These are phyloP conservation scores for Bruguiera parviflora DNA, from an alignment of 345 rosid genomes.

Conservation along the genomic window DNA sequence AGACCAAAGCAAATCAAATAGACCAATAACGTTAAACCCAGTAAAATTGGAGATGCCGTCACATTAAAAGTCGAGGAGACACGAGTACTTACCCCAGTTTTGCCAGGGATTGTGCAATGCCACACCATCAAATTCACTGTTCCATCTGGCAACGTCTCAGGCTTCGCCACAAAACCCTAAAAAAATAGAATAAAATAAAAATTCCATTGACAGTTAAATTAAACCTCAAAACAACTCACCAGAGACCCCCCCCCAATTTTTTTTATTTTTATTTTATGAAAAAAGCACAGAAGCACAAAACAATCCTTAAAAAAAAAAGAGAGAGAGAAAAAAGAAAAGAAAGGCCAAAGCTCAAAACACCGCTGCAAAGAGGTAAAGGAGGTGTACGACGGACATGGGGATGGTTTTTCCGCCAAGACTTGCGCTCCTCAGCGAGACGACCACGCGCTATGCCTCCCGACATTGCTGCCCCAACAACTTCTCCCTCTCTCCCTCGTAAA, in stretches of 20 bases:
- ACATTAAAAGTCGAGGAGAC: no score
- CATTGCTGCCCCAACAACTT: conserved; percentile 31
- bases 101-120: conserved; percentile 92
- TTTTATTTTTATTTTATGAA: no score
- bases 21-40: no score
- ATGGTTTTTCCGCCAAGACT: conserved; percentile 88
- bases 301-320: not conserved
- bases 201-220: not conserved
- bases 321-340: not conserved
- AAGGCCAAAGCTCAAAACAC: not conserved
- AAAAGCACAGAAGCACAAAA: not conserved
- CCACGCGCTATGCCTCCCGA: conserved; percentile 89
- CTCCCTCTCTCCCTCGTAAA: no score
- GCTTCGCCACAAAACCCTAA: conserved; percentile 96
- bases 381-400: conserved; percentile 60
- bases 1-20: no score
- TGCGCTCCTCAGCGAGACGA: conserved; percentile 81
- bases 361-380: not conserved
- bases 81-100: conserved; percentile 61
- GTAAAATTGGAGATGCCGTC: no score
- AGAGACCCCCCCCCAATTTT: no score
- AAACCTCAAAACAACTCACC: not conserved
- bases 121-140: conserved; percentile 80
- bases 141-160: conserved; percentile 69
- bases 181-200: conserved; percentile 6